These are phyloP conservation scores for Penium margaritaceum DNA, from an alignment of 139 green algal species.

Conservation along the genomic window DNA sequence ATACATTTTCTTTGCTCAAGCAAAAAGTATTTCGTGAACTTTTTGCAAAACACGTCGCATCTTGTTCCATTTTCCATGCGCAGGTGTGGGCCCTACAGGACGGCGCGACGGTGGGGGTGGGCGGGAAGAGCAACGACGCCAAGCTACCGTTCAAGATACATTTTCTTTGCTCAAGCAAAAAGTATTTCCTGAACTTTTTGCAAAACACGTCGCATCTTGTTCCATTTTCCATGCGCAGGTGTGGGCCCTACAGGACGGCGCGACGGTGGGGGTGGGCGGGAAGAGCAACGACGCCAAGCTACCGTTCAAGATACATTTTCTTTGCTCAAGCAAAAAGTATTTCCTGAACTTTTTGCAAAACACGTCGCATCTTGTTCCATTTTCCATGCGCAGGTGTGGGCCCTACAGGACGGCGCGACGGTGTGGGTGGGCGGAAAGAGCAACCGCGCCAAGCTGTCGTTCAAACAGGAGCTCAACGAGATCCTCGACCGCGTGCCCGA, in stretches of 20 bases:
- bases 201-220: no score
- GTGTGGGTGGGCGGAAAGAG: slow-evolving; percentile 70
- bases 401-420: slow-evolving; percentile 59
- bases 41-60: no score
- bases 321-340: no score
- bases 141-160: slow-evolving; percentile 66
- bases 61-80: no score
- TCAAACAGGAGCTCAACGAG: slow-evolving; percentile 70
- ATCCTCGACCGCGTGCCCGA: slow-evolving; percentile 53
- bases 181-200: no score
- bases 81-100: slow-evolving; percentile 64
- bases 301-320: slow-evolving; percentile 66
- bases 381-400: slow-evolving; percentile 59
- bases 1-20: no score
- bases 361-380: no score
- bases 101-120: slow-evolving; percentile 63
- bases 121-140: slow-evolving; percentile 74
- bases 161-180: no score
- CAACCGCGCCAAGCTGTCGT: slow-evolving; percentile 73
- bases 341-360: no score
- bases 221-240: no score
- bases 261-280: slow-evolving; percentile 67
- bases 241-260: slow-evolving; percentile 65
- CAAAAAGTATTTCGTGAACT: no score
- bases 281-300: slow-evolving; percentile 73